These are phyloP conservation scores for Talinum fruticosum DNA, from an alignment of 148 eudicot genomes.

Conservation along the genomic window DNA sequence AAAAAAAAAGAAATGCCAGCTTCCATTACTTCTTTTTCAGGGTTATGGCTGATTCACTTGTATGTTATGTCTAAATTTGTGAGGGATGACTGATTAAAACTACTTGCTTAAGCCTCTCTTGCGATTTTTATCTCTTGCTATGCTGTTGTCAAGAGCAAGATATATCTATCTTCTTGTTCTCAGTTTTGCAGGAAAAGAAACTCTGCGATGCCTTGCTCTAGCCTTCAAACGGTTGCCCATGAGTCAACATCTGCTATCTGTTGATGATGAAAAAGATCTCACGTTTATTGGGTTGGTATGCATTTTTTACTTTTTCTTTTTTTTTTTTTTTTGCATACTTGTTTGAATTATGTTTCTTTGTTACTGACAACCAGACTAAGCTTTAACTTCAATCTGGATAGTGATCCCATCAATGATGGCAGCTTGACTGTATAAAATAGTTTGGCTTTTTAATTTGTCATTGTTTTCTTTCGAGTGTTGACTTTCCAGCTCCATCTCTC, in stretches of 20 bases:
- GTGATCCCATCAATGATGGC: neutral
- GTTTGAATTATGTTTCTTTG: constrained; percentile 12
- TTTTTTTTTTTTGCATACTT: constrained; percentile 15
- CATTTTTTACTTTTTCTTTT: constrained; percentile 44
- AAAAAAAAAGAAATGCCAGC: no score
- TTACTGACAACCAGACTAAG: neutral
- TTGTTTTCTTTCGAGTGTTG: neutral
- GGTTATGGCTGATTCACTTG: no score
- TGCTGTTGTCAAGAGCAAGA: neutral
- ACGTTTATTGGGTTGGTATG: constrained; percentile 99
- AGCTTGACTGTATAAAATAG: neutral
- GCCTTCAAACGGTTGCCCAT: constrained; percentile 77
- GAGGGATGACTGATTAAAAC: no score
- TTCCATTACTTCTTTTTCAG: no score
- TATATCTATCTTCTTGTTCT: constrained; percentile 13
- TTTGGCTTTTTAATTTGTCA: constrained; percentile 2
- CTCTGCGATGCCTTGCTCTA: constrained; percentile 90
- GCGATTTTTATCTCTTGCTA: neutral
- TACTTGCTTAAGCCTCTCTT: no score
- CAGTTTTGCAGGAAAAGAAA: constrained; percentile 99
- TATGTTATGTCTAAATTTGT: no score
- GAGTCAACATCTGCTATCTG: constrained; percentile 65
- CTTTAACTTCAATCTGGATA: neutral
- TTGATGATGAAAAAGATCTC: constrained; percentile 88
- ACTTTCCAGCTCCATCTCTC: neutral